These are phyloP conservation scores for Aspergillus jensenii DNA, from an alignment of 2,329 filamentous ascomycete species.

Conservation along the genomic window DNA sequence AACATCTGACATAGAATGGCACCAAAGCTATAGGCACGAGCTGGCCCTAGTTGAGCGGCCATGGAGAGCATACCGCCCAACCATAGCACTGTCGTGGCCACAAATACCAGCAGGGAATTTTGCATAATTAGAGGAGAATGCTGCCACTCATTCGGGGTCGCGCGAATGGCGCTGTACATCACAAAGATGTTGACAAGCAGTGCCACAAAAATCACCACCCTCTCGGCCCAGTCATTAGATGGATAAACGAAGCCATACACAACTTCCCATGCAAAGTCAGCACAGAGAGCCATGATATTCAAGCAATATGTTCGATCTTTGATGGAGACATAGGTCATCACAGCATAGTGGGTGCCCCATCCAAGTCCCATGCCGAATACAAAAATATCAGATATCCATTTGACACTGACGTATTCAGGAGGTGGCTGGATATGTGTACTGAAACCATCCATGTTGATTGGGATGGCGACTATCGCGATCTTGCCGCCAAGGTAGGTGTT, in stretches of 20 bases:
- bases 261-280: conserved; percentile 21
- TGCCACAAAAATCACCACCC: conserved; percentile 2
- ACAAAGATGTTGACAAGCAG: conserved; percentile 14
- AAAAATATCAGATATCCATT: conserved; percentile 7
- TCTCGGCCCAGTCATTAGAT: conserved; percentile 10
- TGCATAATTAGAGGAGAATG: conserved; percentile 18
- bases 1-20: conserved; percentile 13
- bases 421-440: not conserved
- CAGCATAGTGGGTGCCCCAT: conserved; percentile 17
- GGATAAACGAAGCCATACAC: conserved; percentile 18
- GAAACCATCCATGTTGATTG: conserved; percentile 8
- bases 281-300: conserved; percentile 17
- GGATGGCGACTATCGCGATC: not conserved
- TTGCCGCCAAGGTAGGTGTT: not conserved
- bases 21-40: conserved; percentile 14
- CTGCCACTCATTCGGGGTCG: conserved; percentile 16
- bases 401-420: conserved; percentile 2
- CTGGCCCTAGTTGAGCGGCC: conserved; percentile 10
- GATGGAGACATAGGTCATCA: conserved; percentile 17
- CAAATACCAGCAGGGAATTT: conserved; percentile 13
- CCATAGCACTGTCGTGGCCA: conserved; percentile 3
- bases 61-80: conserved; percentile 7
- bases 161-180: conserved; percentile 16
- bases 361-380: conserved; percentile 14
- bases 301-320: conserved; percentile 17